Evolutionary conservation across 495 filamentous ascomycete genomes (phyloP), one percentile per base, ranked within the genome.

Genomic region (Pseudevernia furfuracea): DNA sequence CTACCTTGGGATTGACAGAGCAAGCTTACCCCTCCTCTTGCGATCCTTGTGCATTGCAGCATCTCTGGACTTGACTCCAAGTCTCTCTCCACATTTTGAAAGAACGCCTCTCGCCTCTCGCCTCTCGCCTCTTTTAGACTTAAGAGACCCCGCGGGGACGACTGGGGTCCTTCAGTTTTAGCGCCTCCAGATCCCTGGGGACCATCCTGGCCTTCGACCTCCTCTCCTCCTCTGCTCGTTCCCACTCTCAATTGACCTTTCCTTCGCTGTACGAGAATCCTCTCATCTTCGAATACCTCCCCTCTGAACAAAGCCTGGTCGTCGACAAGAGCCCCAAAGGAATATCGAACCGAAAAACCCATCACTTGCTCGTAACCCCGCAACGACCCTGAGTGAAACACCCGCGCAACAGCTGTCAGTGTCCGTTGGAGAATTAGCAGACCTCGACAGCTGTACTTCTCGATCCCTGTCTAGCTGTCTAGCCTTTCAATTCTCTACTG

Each of bases 61-160:
- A 52, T 52, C 48, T 52, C 46, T 52, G 15, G 25, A 52, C 46
- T 52, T 52, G 46, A 52, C 46, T 52, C 25, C 49, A 32, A 32
- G 25, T 14, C n/a, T 56, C 48, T 55, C 56, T 55, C 61, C 44
- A 23, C 61, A 63, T 19, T 23, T 36, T 44, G 38, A 58, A 43
- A 41, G 53, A 63, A 63, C 52, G 61, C 61, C 61, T 63, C 61
- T 63, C 61, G 52, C 52, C 53, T 63, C 12, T 58, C 52, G 61
- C 61, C 61, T 63, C 61, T 63, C 61, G 52, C 52, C 53, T 63
- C 12, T 58, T 63, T 58, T 34, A 46, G 61, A 43, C 37, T 34
- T 9, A 34, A 55, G 28, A 30, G 9, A 53, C 56, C 56, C 61
- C 61, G 61, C 61, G 61, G 61, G 61, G 61, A 57, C 52, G 37